These are phyloP conservation scores for Mucor ambiguus DNA, from an alignment of 371 early-diverging fungal species.

Conservation along the genomic window DNA sequence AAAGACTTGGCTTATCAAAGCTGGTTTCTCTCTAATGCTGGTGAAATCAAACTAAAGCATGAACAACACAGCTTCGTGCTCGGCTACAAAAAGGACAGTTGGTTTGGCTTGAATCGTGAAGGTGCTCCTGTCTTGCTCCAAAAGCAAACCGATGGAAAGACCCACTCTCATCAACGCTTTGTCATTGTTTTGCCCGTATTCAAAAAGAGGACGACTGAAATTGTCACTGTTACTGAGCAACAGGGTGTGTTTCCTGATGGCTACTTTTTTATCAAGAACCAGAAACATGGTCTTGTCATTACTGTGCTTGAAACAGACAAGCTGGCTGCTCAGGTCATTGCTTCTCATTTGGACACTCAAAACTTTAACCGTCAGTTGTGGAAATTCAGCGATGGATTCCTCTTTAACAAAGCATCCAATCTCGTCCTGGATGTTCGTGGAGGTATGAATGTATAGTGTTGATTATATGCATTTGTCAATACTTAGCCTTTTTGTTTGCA, in stretches of 20 bases:
- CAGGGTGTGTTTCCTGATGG: slow-evolving; percentile 55
- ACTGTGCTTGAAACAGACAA: slow-evolving; percentile 38
- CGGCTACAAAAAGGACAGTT: slow-evolving; percentile 49
- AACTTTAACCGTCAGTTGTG: slow-evolving; percentile 58
- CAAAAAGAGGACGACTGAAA: slow-evolving; percentile 31
- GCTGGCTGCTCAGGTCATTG: slow-evolving; percentile 38
- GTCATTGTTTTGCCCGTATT: slow-evolving; percentile 38
- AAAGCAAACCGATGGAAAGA: slow-evolving; percentile 26
- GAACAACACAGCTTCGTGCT: slow-evolving; percentile 39
- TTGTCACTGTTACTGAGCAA: slow-evolving; percentile 22
- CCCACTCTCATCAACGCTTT: slow-evolving; percentile 36
- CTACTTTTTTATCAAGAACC: slow-evolving; percentile 66
- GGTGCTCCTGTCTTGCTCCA: slow-evolving; percentile 42
- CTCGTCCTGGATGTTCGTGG: slow-evolving; percentile 62
- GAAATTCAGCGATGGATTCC: slow-evolving; percentile 57
- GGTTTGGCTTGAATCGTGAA: slow-evolving; percentile 41
- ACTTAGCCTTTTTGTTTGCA: slow-evolving; percentile 14
- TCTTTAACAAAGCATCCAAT: slow-evolving; percentile 58
- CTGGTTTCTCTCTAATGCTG: slow-evolving; percentile 31
- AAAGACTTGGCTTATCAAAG: slow-evolving; percentile 27
- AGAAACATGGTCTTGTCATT: slow-evolving; percentile 47
- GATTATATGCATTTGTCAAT: slow-evolving; percentile 9
- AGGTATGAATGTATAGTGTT: slow-evolving; percentile 30
- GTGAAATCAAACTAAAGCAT: slow-evolving; percentile 41
- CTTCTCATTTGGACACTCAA: slow-evolving; percentile 42